Evolutionary conservation across 2,329 filamentous ascomycete species (phyloP).

Genomic region (Alternaria sp.): DNA sequence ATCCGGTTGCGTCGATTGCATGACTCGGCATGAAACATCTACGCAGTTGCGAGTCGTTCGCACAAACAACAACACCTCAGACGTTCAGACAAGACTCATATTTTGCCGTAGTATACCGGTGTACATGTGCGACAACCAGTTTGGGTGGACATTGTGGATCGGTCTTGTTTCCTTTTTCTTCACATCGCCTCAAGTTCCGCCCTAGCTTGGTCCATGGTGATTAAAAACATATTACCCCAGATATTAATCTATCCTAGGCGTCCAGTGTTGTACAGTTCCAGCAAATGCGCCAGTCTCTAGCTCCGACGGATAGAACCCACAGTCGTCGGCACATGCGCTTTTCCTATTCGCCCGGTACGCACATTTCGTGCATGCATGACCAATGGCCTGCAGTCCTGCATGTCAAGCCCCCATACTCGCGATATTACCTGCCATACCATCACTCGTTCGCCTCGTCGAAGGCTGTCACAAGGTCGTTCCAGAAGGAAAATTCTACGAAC

Average conservation of each 20-base stretch:
- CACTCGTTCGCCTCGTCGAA: constrained; percentile 13
- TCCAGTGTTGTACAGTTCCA: constrained; percentile 17
- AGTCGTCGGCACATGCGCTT: background rate
- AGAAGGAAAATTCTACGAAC: constrained; percentile 21
- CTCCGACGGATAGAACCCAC: constrained; percentile 3
- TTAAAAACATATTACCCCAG: constrained; percentile 36
- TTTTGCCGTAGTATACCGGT: constrained; percentile 4
- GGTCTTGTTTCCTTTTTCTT: constrained; percentile 14
- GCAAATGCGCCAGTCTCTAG: constrained; percentile 14
- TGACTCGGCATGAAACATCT: background rate
- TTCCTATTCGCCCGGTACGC: constrained; percentile 9
- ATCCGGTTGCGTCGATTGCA: background rate
- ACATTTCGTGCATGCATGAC: constrained; percentile 1
- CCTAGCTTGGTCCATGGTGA: constrained; percentile 20
- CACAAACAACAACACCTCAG: background rate
- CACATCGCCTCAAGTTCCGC: constrained; percentile 14
- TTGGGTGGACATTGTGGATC: background rate
- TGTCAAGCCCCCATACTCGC: constrained; percentile 17
- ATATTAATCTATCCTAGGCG: constrained; percentile 43
- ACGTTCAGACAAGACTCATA: background rate
- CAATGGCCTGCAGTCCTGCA: constrained; percentile 19
- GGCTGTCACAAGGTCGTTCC: constrained; percentile 26
- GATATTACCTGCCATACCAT: constrained; percentile 35
- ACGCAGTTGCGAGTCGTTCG: background rate
- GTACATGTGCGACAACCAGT: background rate